A percentile compares a stretch with the other conserved stretches of the same genome.
Evolutionary conservation across 345 rosid species (phyloP).

Genomic region (Raphanus raphanistrum): DNA sequence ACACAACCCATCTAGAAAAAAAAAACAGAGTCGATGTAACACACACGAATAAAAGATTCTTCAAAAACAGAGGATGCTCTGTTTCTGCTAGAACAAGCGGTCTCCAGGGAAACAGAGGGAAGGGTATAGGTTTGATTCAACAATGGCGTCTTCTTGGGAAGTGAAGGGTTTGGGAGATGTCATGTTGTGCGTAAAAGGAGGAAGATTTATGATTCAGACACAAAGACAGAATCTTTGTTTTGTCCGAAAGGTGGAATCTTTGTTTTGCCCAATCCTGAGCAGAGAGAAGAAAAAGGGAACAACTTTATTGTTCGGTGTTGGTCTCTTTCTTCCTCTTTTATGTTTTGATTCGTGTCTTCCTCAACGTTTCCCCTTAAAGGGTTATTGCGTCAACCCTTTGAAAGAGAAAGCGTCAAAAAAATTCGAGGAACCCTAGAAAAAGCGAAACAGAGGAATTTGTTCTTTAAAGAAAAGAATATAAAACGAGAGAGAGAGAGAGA

Average conservation of each 20-base stretch:
- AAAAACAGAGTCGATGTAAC: neutral
- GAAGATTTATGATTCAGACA: slow-evolving; percentile 17
- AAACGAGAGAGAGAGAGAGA: slow-evolving; percentile 15
- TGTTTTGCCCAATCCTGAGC: neutral
- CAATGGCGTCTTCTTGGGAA: slow-evolving; percentile 26
- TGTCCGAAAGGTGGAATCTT: slow-evolving; percentile 31
- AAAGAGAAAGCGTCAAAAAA: slow-evolving; percentile 38
- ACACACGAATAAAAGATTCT: neutral
- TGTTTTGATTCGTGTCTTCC: slow-evolving; percentile 22
- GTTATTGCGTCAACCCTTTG: slow-evolving; percentile 35
- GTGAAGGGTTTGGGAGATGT: slow-evolving; percentile 29
- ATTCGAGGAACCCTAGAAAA: slow-evolving; percentile 32
- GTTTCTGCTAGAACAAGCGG: neutral
- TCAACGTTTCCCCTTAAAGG: slow-evolving; percentile 18
- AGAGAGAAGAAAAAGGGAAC: slow-evolving; percentile 4
- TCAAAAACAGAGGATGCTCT: neutral
- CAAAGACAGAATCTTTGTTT: slow-evolving; percentile 36
- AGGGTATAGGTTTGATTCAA: slow-evolving; percentile 28
- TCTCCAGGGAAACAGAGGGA: neutral
- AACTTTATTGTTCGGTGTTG: slow-evolving; percentile 16
- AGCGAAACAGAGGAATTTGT: slow-evolving; percentile 31
- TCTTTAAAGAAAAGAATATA: neutral
- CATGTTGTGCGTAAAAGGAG: slow-evolving; percentile 18
- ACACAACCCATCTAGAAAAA: slow-evolving; percentile 72
- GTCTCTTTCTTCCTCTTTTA: slow-evolving; percentile 27